These are phyloP conservation scores for Penicillium sp. DNA, from an alignment of 2,329 filamentous ascomycete species.

Conservation along the genomic window DNA sequence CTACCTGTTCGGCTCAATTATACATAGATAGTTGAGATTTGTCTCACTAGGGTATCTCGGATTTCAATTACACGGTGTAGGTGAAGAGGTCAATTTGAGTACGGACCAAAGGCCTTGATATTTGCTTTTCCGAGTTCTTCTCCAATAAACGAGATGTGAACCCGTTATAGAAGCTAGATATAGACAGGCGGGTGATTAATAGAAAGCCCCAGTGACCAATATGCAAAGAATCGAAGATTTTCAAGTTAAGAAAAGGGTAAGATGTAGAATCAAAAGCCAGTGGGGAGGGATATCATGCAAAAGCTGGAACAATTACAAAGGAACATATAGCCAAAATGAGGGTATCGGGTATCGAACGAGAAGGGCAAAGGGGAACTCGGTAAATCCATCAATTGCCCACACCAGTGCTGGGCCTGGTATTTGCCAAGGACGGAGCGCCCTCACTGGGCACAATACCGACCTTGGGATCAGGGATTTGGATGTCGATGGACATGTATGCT, in stretches of 20 bases:
- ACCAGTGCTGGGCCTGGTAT: conserved; percentile 36
- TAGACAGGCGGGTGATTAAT: conserved; percentile 10
- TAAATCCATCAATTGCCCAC: conserved; percentile 14
- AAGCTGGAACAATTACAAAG: conserved; percentile 19
- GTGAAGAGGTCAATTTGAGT: neutral
- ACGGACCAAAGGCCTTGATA: conserved; percentile 5
- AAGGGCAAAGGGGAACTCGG: neutral
- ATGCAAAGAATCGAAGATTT: neutral
- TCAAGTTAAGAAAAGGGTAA: neutral
- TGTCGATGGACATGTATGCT: conserved; percentile 69
- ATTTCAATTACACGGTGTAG: neutral
- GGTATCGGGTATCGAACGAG: neutral
- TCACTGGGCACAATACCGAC: conserved; percentile 43
- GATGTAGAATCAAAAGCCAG: conserved; percentile 8
- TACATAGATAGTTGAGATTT: too few species aligned
- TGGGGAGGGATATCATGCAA: conserved; percentile 27
- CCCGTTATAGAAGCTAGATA: conserved; percentile 1
- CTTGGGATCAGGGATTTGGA: conserved; percentile 50
- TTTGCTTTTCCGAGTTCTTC: neutral
- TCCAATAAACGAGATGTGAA: neutral
- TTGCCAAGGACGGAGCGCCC: conserved; percentile 28
- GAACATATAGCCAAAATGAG: conserved; percentile 15
- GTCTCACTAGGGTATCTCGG: too few species aligned
- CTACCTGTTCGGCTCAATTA: too few species aligned
- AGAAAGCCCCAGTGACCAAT: conserved; percentile 1